Conservation (phyloP, 2,329 filamentous ascomycete species). For the Trichophyton equinum region DNA sequence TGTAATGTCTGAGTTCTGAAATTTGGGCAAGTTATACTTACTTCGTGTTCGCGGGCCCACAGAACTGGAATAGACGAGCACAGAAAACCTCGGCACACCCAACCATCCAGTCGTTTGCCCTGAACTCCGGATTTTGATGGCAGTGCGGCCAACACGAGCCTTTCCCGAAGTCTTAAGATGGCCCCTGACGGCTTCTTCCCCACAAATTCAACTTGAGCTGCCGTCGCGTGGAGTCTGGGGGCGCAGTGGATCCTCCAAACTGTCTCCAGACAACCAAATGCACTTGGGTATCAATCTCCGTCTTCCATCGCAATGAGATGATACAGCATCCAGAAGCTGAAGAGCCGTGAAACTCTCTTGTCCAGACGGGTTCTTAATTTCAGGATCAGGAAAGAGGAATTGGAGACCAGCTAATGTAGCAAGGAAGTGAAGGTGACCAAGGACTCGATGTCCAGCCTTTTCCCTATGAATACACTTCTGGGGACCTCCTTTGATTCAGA, state of each 20-base stretch:
- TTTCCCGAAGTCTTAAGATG: not conserved
- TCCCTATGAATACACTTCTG: not conserved
- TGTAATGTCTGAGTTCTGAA: not conserved
- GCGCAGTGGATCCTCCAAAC: not conserved
- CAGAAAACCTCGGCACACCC: not conserved
- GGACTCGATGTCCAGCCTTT: not conserved
- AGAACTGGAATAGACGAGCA: not conserved
- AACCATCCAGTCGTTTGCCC: not conserved
- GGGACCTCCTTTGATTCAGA: no score
- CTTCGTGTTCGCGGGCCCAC: not conserved
- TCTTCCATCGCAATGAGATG: no score
- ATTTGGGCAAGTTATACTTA: not conserved
- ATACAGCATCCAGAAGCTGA: no score
- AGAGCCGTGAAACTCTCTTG: no score
- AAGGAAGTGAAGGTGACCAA: not conserved
- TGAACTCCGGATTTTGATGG: not conserved
- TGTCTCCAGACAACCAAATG: not conserved
- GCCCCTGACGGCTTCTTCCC: not conserved
- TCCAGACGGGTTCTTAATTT: not conserved
- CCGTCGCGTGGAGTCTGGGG: conserved; percentile 1
- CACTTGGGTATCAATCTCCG: no score
- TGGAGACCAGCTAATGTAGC: no score
- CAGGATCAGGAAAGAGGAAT: not conserved
- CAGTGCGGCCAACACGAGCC: not conserved
- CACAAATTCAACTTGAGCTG: not conserved